Base-by-base conservation (phyloP, 371 early-diverging fungal species). In the Lichtheimia corymbifera region DNA sequence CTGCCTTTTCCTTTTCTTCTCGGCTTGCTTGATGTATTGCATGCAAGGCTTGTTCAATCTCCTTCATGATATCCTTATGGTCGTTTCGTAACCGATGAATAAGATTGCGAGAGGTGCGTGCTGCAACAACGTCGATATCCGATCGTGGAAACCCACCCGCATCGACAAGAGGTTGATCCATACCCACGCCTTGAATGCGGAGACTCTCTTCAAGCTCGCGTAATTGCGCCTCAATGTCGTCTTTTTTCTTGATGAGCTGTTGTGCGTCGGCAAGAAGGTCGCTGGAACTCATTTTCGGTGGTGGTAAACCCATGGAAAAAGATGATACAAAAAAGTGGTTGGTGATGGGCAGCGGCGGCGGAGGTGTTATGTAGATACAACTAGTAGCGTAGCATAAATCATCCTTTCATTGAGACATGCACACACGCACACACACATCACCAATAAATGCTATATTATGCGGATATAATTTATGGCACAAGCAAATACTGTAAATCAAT, bases 101-200 rank as follows among this genome's bases (percentile, higher is more conserved):
- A 45, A 72, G 61, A 43, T 81, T 73, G 4, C 96, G 85, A 0
- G 85, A 77, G 15, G 68, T 72, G 28, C 82, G 63, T 15, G 70
- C 83, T 1, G 88, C 76, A 27, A 86, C 88, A 0, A 97, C 82
- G 66, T 97, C 97, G 14, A 97, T 71, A 73, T 96, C 96, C 14
- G 88, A 74, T 24, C 94, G 83, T 5, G 97, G 97, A 65, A 91
- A 97, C 0, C 96, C 96, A 11, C 80, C 70, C 3, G 63, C 42
- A 67, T 94, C 96, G 2, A 95, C 80, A 28, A 97, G 81, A 4
- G 88, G 77, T 18, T 87, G 88, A 4, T 79, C 74, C 86, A 92
- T 88, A 47, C 85, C 86, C 3, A 91, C 86, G 47, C 87, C 86
- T 62, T 92, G 88, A 73, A 71, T 65, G 11, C 62, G 60, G 11